phyloP scores from a whole-genome alignment of 768 basidiomycete genomes.

The Termitomyces sp. region DNA sequence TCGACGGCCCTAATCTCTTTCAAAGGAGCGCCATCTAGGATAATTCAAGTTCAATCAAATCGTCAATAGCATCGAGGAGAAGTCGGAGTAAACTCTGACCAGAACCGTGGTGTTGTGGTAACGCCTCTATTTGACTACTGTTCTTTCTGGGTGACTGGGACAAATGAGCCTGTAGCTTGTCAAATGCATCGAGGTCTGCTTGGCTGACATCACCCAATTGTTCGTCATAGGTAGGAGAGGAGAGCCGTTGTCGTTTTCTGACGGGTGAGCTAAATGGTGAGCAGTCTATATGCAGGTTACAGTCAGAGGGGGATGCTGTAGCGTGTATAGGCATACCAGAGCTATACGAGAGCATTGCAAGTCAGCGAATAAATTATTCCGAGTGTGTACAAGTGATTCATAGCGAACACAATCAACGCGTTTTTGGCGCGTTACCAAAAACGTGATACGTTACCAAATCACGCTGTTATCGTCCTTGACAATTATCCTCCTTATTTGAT shows the following conservation, averaged over 20 bases:
- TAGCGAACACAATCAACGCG: conserved; percentile 20
- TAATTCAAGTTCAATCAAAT: neutral
- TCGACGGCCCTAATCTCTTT: neutral
- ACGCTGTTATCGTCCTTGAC: neutral
- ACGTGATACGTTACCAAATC: conserved; percentile 14
- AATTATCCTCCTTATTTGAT: no score
- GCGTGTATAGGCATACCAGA: conserved; percentile 1
- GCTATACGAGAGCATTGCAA: conserved; percentile 2
- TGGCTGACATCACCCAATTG: conserved; percentile 49
- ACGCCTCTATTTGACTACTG: conserved; percentile 3
- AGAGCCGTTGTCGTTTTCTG: conserved; percentile 59
- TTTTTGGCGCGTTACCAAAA: conserved; percentile 20
- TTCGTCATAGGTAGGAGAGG: conserved; percentile 64
- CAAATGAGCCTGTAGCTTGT: conserved; percentile 46
- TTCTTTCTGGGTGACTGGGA: conserved; percentile 13
- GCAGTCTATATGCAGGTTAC: conserved; percentile 11
- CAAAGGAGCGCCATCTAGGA: neutral
- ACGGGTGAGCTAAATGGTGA: conserved; percentile 40
- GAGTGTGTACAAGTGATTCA: neutral
- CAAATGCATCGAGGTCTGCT: conserved; percentile 53
- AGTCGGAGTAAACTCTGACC: conserved; percentile 1
- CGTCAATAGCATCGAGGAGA: neutral
- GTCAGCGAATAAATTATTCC: neutral
- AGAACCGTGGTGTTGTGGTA: neutral
- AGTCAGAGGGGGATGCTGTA: neutral